A percentile compares a stretch with the other conserved stretches of the same genome.
Evolutionary conservation across 805 yeast genomes (phyloP).

Genomic region (Saccharomycopsis sp.): DNA sequence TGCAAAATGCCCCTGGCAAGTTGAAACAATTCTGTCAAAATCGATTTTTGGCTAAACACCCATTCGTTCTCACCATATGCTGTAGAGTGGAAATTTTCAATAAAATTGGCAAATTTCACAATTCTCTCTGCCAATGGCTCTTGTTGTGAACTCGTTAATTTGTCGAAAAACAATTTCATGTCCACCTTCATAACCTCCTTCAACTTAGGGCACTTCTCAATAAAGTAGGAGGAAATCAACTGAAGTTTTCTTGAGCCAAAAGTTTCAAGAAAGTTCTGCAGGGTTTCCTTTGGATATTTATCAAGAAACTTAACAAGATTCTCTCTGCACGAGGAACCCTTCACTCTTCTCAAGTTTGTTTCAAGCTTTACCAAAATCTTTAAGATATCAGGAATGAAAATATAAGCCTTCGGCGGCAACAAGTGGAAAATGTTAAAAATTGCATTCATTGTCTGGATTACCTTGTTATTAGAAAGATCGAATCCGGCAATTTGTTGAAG

Average conservation of each 20-base stretch:
- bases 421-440: constrained; percentile 86
- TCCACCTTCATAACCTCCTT: constrained; percentile 44
- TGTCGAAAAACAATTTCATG: too few relatives aligned
- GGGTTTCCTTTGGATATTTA: constrained; percentile 69
- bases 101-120: constrained; percentile 60
- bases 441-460: constrained; percentile 81
- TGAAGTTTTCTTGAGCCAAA: constrained; percentile 56
- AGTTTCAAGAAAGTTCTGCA: constrained; percentile 58
- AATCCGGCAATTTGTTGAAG: constrained; percentile 69
- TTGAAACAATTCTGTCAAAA: constrained; percentile 36
- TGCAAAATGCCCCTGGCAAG: constrained; percentile 36
- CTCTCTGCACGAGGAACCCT: constrained; percentile 80
- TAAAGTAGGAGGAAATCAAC: constrained; percentile 41
- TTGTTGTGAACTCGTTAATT: too few relatives aligned
- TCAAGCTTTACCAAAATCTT: constrained; percentile 71
- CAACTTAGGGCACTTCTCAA: constrained; percentile 47
- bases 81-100: constrained; percentile 55
- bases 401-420: constrained; percentile 84
- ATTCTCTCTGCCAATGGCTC: too few relatives aligned
- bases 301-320: constrained; percentile 83
- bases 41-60: constrained; percentile 44
- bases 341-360: constrained; percentile 72
- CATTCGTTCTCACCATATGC: constrained; percentile 44
- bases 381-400: constrained; percentile 82
- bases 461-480: constrained; percentile 70